Evolutionary conservation across 345 rosid genomes (phyloP), one percentile per base, ranked within the genome.

Genomic region (Euphorbia tirucalli): DNA sequence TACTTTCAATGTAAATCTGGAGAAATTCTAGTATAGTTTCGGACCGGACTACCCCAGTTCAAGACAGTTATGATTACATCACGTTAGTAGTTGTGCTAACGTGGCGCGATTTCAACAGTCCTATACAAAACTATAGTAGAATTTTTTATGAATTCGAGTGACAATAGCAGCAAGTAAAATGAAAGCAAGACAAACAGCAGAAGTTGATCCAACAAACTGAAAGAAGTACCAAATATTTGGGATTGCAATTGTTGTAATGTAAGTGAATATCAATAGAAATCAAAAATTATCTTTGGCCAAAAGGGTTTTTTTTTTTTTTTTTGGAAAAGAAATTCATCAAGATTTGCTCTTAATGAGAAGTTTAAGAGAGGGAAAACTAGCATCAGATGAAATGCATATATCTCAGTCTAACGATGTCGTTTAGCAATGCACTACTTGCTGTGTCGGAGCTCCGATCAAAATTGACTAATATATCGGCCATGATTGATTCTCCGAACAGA

Each of bases 181-280:
- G 85, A 93, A 90, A 28, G 88, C 91, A 11, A 93, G 88, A 70
- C 84, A 85, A 52, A 93, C 96, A 3, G 93, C 90, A 21, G 94
- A 70, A 37, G 97, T 91, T 48, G 98, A 91, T 80, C 97, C 98
- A 65, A 90, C 10, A 81, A 91, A 88, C 84, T 90, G 97, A 64
- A 93, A 93, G 74, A 88, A 79, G 74, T 82, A 85, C 97, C 98
- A 90, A 43, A 93, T 85, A 70, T 87, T 79, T 4, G 98, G 98
- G 71, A 93, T 71, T 4, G 79, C 85, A n/a, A 88, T 85, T 1
- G 96, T 92, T 9, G 84, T 73, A 52, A 85, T 35, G 83, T 88
- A 93, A 76, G 74, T 72, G 69, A 84, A 63, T 11, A 64, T 75
- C 24, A 91, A 79, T 44, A 91, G 60, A 6, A 93, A 93, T 85